Conservation (phyloP, 2,329 filamentous ascomycete species). For the Pseudohalonectria lignicola region DNA sequence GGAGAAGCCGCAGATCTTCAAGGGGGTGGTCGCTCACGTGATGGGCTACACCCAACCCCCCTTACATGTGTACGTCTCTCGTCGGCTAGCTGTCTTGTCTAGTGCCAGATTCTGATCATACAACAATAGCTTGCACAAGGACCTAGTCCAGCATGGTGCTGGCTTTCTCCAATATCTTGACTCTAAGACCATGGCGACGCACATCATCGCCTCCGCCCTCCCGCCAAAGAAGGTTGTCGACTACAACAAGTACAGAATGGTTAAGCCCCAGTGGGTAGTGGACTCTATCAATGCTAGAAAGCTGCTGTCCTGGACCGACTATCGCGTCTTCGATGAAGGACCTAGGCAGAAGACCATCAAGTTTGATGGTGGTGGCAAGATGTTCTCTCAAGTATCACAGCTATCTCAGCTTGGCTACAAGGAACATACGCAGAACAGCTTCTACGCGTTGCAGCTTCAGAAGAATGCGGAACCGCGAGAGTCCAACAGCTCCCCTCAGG, state of each 20-base stretch:
- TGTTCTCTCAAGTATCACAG: slow-evolving; percentile 55
- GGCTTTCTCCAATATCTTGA: slow-evolving; percentile 92
- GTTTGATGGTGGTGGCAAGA: slow-evolving; percentile 48
- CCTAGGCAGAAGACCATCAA: slow-evolving; percentile 68
- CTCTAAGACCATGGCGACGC: slow-evolving; percentile 87
- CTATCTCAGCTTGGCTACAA: slow-evolving; percentile 54
- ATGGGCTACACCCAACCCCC: slow-evolving; percentile 95
- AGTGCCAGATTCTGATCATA: no score
- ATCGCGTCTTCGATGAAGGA: slow-evolving; percentile 76
- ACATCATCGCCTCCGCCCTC: slow-evolving; percentile 84
- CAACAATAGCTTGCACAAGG: slow-evolving; percentile 51
- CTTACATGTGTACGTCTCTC: slow-evolving; percentile 54
- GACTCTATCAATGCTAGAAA: slow-evolving; percentile 77
- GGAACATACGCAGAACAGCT: slow-evolving; percentile 72
- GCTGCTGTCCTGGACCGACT: slow-evolving; percentile 76
- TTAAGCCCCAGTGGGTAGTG: slow-evolving; percentile 88
- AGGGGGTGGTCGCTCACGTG: slow-evolving; percentile 80
- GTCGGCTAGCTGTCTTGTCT: no score
- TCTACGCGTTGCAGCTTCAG: slow-evolving; percentile 66
- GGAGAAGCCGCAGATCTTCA: slow-evolving; percentile 77
- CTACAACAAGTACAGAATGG: slow-evolving; percentile 78
- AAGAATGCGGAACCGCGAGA: no score
- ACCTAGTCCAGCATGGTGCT: slow-evolving; percentile 89
- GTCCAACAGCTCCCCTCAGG: no score
- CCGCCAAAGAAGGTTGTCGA: slow-evolving; percentile 91